Conservation (phyloP, 805 yeast genomes). For the Zygosaccharomyces lentus region DNA sequence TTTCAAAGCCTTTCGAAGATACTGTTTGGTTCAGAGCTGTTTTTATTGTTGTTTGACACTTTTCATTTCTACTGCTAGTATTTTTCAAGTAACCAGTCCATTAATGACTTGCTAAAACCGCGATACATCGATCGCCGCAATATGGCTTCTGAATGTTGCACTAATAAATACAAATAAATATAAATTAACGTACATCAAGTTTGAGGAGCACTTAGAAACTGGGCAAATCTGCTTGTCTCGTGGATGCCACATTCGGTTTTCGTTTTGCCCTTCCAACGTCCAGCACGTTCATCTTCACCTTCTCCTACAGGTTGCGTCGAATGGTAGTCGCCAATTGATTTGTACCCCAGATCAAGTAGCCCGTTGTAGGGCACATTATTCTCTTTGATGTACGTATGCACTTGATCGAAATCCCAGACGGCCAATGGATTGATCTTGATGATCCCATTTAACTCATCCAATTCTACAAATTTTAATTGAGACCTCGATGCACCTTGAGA, state of each 20-base stretch:
- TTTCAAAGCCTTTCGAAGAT: too few relatives aligned
- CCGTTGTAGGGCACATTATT: slow-evolving; percentile 82
- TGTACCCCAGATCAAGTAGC: slow-evolving; percentile 78
- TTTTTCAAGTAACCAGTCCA: too few relatives aligned
- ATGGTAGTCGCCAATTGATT: slow-evolving; percentile 93
- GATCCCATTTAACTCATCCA: slow-evolving; percentile 64
- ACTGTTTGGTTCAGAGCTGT: too few relatives aligned
- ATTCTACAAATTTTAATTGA: slow-evolving; percentile 65
- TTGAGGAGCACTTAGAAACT: slow-evolving; percentile 40
- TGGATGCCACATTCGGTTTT: slow-evolving; percentile 97
- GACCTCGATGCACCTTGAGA: slow-evolving; percentile 87
- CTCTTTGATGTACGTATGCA: slow-evolving; percentile 60
- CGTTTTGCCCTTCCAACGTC: slow-evolving; percentile 89
- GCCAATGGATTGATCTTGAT: slow-evolving; percentile 87
- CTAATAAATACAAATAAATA: background rate
- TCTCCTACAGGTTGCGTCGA: slow-evolving; percentile 84
- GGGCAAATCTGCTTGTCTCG: slow-evolving; percentile 67
- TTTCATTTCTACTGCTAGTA: too few relatives aligned
- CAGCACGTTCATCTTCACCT: slow-evolving; percentile 95
- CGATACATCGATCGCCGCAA: too few relatives aligned
- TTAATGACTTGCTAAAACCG: too few relatives aligned
- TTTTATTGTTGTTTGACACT: too few relatives aligned
- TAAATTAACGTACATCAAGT: slow-evolving; percentile 10
- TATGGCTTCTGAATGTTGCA: too few relatives aligned
- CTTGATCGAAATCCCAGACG: slow-evolving; percentile 73